Percentiles rank a stretch among this genome's conserved stretches.
phyloP scores from a whole-genome alignment of 2,329 filamentous ascomycete species.

The Epichloe coenophiala region DNA sequence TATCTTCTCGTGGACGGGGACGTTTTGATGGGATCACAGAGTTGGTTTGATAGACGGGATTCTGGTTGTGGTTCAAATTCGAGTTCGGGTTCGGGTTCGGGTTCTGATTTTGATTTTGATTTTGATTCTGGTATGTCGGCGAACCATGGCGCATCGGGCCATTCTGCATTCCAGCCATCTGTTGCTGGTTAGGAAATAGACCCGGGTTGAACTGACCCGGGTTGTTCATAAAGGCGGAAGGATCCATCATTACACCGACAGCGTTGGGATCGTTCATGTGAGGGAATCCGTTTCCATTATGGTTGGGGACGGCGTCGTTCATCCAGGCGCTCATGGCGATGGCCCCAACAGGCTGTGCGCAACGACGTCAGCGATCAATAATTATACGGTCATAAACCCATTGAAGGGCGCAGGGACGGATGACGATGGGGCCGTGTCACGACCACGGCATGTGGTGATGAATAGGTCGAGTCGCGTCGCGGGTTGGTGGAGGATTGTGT shows the following conservation, averaged over 20 bases:
- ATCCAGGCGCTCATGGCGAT: slow-evolving; percentile 59
- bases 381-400: slow-evolving; percentile 25
- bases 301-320: slow-evolving; percentile 56
- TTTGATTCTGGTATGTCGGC: slow-evolving; percentile 53
- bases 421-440: slow-evolving; percentile 35
- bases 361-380: slow-evolving; percentile 32
- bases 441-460: slow-evolving; percentile 25
- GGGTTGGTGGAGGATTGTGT: slow-evolving; percentile 25
- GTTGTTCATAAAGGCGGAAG: slow-evolving; percentile 49
- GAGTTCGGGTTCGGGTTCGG: neutral
- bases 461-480: slow-evolving; percentile 27
- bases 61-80: slow-evolving; percentile 6
- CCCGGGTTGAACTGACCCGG: slow-evolving; percentile 46
- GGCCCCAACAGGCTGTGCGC: slow-evolving; percentile 29
- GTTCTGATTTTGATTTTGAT: neutral
- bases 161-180: slow-evolving; percentile 59
- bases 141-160: slow-evolving; percentile 73
- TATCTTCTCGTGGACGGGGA: slow-evolving; percentile 69
- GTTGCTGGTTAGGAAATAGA: slow-evolving; percentile 41
- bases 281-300: slow-evolving; percentile 56
- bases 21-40: slow-evolving; percentile 84
- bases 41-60: slow-evolving; percentile 67
- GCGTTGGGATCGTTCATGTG: slow-evolving; percentile 49
- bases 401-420: slow-evolving; percentile 24
- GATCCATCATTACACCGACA: slow-evolving; percentile 49